Base-by-base conservation (phyloP, 805 yeast genomes). In the Kluyveromyces starmeri region DNA sequence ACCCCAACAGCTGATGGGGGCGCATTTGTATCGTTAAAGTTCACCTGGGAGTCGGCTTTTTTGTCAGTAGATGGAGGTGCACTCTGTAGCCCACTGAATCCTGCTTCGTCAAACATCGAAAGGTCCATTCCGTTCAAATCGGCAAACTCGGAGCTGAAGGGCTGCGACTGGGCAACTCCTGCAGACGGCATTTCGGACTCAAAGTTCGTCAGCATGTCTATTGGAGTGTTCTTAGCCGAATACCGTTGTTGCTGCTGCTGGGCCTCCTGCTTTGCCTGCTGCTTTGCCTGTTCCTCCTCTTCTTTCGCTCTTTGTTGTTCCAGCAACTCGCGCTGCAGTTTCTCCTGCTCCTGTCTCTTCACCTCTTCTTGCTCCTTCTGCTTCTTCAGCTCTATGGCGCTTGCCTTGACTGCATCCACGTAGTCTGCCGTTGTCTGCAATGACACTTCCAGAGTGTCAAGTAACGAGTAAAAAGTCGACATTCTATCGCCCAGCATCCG, bases 391-490 rank as follows among this genome's bases (percentile, higher is more conserved):
- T 57, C 54, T 38, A 41, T 44, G 8, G 55, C 57, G 34, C 49
- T 45, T 31, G 51, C 43, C 11, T 47, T 38, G 8, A 51, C 31
- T 16, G 47, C 45, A 11, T 51, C 51, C 28, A 59, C 49, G 43
- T 55, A 58, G 23, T 40, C 42, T 23, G 48, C 42, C 32, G 57
- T 47, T 16, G 48, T 47, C 2, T 29, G 37, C 25, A 55, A 36
- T 10, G 59, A 52, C 7, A 48, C 41, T 21, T 54, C 59, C 28
- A 57, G 28, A 34, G 53, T 54, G 36, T 57, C 62, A 21, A 57
- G 35, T 10, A 55, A 45, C 2, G 51, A 40, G 33, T 57, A 58
- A 27, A 55, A 57, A 20, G 37, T 29, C 31, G 44, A 47, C 9
- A 57, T 44, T 22, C 47, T 51, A 12, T 55, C 59, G 17, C 47